These are phyloP conservation scores for Coccinonectria pachysandricola DNA, from an alignment of 2,329 filamentous ascomycete genomes.

Conservation along the genomic window DNA sequence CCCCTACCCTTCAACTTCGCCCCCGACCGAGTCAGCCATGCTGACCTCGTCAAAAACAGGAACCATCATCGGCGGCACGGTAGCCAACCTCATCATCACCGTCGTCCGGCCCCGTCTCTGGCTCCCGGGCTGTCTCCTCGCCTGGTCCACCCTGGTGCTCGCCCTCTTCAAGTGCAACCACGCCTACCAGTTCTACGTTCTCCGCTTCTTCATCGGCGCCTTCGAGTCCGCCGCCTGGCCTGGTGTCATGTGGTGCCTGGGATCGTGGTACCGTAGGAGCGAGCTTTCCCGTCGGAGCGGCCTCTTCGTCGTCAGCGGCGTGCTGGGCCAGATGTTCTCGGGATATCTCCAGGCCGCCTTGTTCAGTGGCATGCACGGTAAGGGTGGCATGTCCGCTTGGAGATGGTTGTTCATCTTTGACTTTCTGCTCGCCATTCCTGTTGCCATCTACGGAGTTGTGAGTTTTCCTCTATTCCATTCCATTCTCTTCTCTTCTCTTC, in stretches of 20 bases:
- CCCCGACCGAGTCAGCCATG: no score
- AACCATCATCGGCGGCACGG: conserved; percentile 32
- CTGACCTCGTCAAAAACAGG: conserved; percentile 2
- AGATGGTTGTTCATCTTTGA: conserved; percentile 31
- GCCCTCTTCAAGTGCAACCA: conserved; percentile 28
- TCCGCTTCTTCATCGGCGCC: conserved; percentile 44
- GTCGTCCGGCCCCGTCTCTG: conserved; percentile 32
- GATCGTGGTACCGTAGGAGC: conserved; percentile 48
- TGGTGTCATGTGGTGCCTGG: conserved; percentile 43
- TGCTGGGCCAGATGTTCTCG: conserved; percentile 32
- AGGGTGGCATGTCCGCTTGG: conserved; percentile 24
- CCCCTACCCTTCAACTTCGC: no score
- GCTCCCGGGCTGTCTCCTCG: conserved; percentile 26
- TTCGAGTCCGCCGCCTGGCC: conserved; percentile 46
- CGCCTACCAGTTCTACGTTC: conserved; percentile 30
- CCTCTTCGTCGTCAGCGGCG: conserved; percentile 47
- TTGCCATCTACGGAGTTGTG: conserved; percentile 16
- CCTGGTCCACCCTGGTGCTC: conserved; percentile 30
- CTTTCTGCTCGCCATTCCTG: conserved; percentile 27
- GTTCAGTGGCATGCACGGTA: conserved; percentile 24
- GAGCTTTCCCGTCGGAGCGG: conserved; percentile 48
- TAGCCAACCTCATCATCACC: conserved; percentile 34
- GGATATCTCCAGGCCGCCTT: conserved; percentile 26
- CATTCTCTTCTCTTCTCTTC: no score
- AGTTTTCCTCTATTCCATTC: no score